Evolutionary conservation across 495 filamentous ascomycete species (phyloP).

Genomic region (Podospora conica): DNA sequence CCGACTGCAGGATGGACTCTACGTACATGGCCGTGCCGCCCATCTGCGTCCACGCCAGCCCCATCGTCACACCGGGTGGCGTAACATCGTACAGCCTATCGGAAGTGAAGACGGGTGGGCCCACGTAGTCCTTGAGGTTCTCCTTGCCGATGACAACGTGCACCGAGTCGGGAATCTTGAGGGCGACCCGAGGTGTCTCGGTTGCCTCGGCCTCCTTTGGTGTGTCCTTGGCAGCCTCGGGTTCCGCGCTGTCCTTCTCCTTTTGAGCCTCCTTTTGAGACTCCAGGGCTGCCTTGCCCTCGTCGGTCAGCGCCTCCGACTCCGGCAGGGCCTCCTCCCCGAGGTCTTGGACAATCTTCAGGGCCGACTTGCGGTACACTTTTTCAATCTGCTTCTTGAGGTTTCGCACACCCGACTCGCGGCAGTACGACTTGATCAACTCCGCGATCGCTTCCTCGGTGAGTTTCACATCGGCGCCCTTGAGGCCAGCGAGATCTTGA

Average conservation of each 20-base stretch:
- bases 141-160: constrained; percentile 84
- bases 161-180: constrained; percentile 81
- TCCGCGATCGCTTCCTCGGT: constrained; percentile 83
- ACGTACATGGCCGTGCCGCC: constrained; percentile 95
- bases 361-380: constrained; percentile 92
- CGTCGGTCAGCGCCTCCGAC: constrained; percentile 75
- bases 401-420: constrained; percentile 94
- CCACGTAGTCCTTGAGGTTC: constrained; percentile 95
- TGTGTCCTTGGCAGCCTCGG: constrained; percentile 5
- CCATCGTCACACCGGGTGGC: constrained; percentile 97
- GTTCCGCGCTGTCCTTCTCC: constrained; percentile 13
- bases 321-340: constrained; percentile 82
- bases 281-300: constrained; percentile 78
- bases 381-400: constrained; percentile 99
- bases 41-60: constrained; percentile 97
- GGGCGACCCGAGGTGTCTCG: constrained; percentile 67
- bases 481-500: constrained; percentile 83
- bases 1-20: constrained; percentile 87
- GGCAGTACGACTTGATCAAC: constrained; percentile 96
- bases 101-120: constrained; percentile 89
- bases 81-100: constrained; percentile 93
- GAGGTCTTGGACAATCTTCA: constrained; percentile 94
- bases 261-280: constrained; percentile 22
- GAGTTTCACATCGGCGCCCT: constrained; percentile 82
- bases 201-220: constrained; percentile 33